Evolutionary conservation across 441 rosid species (phyloP), one percentile per base, ranked within the genome.

Genomic region (Erodium texanum): DNA sequence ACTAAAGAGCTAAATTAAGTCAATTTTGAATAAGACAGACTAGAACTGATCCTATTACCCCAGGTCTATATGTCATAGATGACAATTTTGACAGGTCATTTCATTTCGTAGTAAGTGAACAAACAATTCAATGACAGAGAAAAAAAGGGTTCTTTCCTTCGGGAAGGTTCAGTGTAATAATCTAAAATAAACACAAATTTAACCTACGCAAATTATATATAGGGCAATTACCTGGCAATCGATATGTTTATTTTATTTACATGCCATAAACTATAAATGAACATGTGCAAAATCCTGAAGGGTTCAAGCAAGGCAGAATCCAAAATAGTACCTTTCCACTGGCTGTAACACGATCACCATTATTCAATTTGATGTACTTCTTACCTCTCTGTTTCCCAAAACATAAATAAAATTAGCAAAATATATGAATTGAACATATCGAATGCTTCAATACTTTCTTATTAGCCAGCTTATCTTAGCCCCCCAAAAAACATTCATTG

Each of bases 311-410:
- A 22, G 16, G 1, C 64, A 71, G 67, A 74, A 66, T 8, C 23
- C 38, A 67, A 18, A 66, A 64, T 38, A 18, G 45, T 88, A 94
- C 97, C 97, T 94, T 94, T 73, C 97, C 99, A 77, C 97, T 94
- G 59, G 99, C 99, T 24, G 99, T 88, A 73, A 91, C 97, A 27
- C 90, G 91, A 50, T 94, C 99, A 70, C 97, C 94, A 73, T 91
- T 88, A 79, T 94, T 94, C 80, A 91, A 75, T 82, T 94, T 94
- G 83, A 94, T 67, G 77, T 86, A 91, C 82, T 91, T 94, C 81
- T 94, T 91, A 85, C 96, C 67, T 77, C 90, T 94, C 99, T 91
- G 96, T 75, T 64, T 82, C 52, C 73, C n/a, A n/a, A 78, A 65
- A 20, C 64, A 43, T 2, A 74, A 52, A 67, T 66, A 64, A 34